A percentile compares a stretch with the other conserved stretches of the same genome.
Conservation (phyloP, 176 grass and related monocot species). For the Paspalum notatum region DNA sequence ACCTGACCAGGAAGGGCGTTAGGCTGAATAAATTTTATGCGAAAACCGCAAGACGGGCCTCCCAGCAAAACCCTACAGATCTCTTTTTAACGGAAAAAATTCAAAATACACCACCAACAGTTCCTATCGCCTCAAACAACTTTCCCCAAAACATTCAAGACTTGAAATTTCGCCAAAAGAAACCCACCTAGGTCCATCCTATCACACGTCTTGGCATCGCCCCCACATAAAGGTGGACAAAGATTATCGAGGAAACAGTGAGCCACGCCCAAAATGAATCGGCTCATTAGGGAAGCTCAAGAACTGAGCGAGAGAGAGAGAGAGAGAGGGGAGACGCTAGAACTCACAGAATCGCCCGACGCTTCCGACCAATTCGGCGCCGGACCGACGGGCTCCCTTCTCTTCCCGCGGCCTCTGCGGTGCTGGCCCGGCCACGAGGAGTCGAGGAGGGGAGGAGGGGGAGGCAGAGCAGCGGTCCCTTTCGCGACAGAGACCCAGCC, state of each 20-base stretch:
- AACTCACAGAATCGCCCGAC: constrained; percentile 4
- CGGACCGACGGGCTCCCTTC: background rate
- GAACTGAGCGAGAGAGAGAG: background rate
- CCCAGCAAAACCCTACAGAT: background rate
- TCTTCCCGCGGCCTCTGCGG: constrained; percentile 3
- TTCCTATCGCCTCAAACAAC: background rate
- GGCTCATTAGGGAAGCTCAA: background rate
- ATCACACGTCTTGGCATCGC: background rate
- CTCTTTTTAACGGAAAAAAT: background rate
- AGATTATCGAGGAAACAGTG: too few species aligned
- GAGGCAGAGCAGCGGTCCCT: constrained; percentile 40
- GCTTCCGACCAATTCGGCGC: background rate
- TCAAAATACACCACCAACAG: background rate
- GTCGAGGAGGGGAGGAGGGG: background rate
- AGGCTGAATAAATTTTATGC: background rate
- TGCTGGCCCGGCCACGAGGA: constrained; percentile 37
- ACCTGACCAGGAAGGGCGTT: too few species aligned
- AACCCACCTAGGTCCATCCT: background rate
- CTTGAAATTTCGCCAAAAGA: background rate
- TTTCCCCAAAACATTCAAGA: background rate
- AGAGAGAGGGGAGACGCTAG: background rate
- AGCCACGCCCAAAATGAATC: background rate
- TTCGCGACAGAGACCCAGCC: constrained; percentile 32
- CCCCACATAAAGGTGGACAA: background rate
- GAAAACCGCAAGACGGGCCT: background rate